These are phyloP conservation scores for Paecilomyces variotii DNA, from an alignment of 2,329 filamentous ascomycete genomes.

Conservation along the genomic window DNA sequence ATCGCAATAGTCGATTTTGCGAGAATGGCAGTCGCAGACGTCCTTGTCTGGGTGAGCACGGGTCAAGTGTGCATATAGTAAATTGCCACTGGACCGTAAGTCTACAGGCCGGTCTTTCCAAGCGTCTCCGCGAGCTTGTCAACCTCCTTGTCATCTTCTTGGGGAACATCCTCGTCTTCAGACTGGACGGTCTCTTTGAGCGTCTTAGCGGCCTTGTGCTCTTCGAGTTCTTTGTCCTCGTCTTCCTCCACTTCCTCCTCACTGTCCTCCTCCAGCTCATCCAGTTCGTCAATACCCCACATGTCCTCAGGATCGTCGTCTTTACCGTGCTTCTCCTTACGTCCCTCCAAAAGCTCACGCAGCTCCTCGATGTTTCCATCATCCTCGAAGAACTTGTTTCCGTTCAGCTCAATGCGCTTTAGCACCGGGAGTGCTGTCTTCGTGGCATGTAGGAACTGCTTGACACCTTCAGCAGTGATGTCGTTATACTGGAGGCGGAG, in stretches of 20 bases:
- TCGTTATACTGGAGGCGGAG: conserved; percentile 91
- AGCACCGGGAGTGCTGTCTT: conserved; percentile 63
- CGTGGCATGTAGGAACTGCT: conserved; percentile 61
- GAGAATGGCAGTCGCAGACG: not conserved
- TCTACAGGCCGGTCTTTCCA: conserved; percentile 53
- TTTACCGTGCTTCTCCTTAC: conserved; percentile 61
- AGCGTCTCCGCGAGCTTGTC: conserved; percentile 71
- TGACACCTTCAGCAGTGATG: conserved; percentile 68
- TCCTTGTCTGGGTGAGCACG: not conserved
- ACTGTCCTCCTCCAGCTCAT: conserved; percentile 71
- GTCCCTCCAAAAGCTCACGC: conserved; percentile 62
- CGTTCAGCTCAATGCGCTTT: conserved; percentile 85
- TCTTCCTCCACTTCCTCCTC: conserved; percentile 63
- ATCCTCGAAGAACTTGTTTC: conserved; percentile 88
- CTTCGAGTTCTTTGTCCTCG: conserved; percentile 56
- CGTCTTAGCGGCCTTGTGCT: conserved; percentile 52
- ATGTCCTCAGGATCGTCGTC: conserved; percentile 64
- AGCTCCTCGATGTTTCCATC: conserved; percentile 64
- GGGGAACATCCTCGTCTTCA: conserved; percentile 55
- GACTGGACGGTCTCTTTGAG: conserved; percentile 56
- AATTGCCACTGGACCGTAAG: not conserved
- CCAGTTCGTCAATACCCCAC: conserved; percentile 79
- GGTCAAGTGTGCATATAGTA: not conserved
- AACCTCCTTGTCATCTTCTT: conserved; percentile 71
- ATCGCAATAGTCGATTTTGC: not conserved